Conservation (phyloP, 345 rosid species). For the Arabis alpina region DNA sequence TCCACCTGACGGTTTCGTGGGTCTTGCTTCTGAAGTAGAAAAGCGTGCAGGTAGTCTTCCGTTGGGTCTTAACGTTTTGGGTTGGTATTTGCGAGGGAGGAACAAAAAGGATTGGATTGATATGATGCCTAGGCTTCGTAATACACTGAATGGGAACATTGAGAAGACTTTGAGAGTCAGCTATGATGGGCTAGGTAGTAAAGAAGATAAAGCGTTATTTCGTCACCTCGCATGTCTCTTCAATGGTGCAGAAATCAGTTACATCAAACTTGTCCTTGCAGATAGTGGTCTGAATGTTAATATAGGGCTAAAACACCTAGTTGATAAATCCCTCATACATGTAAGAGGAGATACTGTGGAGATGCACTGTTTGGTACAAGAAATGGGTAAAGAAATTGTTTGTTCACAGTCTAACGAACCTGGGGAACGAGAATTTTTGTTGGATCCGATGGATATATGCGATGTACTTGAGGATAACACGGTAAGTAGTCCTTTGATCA, state of each 20-base stretch:
- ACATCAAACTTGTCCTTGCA: neutral
- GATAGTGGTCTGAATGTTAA: neutral
- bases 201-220: conserved; percentile 27
- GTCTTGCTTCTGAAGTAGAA: neutral
- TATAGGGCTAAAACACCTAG: neutral
- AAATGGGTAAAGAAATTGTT: conserved; percentile 38
- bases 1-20: neutral
- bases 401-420: conserved; percentile 22
- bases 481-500: conserved; percentile 8
- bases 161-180: conserved; percentile 22
- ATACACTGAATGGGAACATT: conserved; percentile 8
- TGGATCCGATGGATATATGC: conserved; percentile 24
- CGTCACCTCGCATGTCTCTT: conserved; percentile 45
- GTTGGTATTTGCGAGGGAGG: conserved; percentile 7
- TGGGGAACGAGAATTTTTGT: conserved; percentile 29
- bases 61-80: conserved; percentile 42
- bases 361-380: conserved; percentile 41
- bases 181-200: conserved; percentile 27
- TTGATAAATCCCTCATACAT: conserved; percentile 34
- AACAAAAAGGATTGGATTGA: conserved; percentile 22
- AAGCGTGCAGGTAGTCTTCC: conserved; percentile 32
- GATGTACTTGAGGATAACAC: conserved; percentile 16
- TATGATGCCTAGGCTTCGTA: neutral
- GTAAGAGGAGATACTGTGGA: neutral
- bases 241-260: neutral